Evolutionary conservation across 2,329 filamentous ascomycete genomes (phyloP).

Genomic region (Trichophaea hybrida): DNA sequence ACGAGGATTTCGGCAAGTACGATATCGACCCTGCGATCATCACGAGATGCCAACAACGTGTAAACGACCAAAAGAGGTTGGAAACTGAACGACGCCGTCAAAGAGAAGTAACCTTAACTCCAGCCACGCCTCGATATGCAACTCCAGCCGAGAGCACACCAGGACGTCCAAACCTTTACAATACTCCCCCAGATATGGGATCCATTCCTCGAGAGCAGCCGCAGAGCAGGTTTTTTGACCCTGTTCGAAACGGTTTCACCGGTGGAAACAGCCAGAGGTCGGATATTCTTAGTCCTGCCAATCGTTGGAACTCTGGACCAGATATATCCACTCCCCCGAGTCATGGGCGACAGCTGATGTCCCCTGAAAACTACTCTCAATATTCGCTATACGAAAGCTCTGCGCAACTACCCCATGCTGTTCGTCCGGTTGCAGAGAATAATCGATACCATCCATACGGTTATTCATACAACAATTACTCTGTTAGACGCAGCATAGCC

Average conservation of each 20-base stretch:
- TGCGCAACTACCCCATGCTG: too few relatives aligned
- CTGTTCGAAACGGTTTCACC: conserved; percentile 13
- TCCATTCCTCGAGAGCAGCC: too few relatives aligned
- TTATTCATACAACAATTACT: too few relatives aligned
- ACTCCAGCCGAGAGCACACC: not conserved
- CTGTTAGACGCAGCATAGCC: too few relatives aligned
- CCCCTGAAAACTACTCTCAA: too few relatives aligned
- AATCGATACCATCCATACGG: too few relatives aligned
- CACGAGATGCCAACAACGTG: conserved; percentile 33
- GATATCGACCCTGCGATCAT: conserved; percentile 47
- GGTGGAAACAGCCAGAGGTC: conserved; percentile 2
- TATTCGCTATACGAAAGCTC: too few relatives aligned
- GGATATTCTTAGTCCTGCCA: not conserved
- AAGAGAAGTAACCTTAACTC: not conserved
- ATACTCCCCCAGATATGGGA: not conserved
- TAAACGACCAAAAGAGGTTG: conserved; percentile 37
- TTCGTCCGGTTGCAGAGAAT: too few relatives aligned
- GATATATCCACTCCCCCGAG: too few relatives aligned
- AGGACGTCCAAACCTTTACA: not conserved
- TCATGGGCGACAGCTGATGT: too few relatives aligned
- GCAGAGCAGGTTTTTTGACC: conserved; percentile 11
- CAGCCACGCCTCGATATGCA: not conserved
- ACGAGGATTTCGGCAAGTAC: conserved; percentile 52
- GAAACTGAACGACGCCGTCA: conserved; percentile 26
- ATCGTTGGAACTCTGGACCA: too few relatives aligned